Base-by-base conservation (phyloP, 75 land plant genomes). In the Gnetum montanum region DNA sequence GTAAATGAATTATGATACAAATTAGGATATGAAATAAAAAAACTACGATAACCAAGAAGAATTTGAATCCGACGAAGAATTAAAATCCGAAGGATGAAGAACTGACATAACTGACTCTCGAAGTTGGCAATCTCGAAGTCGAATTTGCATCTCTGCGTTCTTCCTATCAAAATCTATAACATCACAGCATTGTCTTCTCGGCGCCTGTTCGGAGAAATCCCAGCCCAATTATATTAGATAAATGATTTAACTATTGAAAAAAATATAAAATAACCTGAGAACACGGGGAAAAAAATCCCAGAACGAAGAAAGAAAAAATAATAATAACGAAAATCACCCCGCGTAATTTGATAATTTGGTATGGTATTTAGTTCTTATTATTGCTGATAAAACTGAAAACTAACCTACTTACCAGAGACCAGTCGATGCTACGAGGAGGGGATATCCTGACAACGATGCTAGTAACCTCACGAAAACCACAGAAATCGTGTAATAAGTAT, bases 131-230 rank as follows among this genome's bases (percentile, higher is more conserved):
- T 16, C 16, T 18, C 43, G 13, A 4, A 41, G 4, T 3, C 5
- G 13, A 15, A 41, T 41, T 5, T 5, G 3, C 43, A 41, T 41
- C 13, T 41, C 43, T 3, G 18, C 16, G 4, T 41, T 41, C 16
- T 0, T 41, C 16, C 0, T 1, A 41, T 41, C 43, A 5, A 0
- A 6, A 41, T 4, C 16, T 3, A 3, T 2, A 12, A 53, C 34
- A 10, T 53, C 55, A 0, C 55, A 53, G 55, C 55, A 53, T 18
- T 18, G 15, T 26, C 37, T 29, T 34, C 55, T 53, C 1, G 37
- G 55, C 10, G 55, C 55, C 55, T 53, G 37, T n/a, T 6, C 13
- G 13, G 5, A 43, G 20, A 1, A 1, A 43, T 15, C 20, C 20
- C 20, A 46, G 18, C 11, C 48, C 0, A 19, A 16, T 0, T 3